These are phyloP conservation scores for Yamadazyma ubonensis DNA, from an alignment of 805 yeast genomes.

Conservation along the genomic window DNA sequence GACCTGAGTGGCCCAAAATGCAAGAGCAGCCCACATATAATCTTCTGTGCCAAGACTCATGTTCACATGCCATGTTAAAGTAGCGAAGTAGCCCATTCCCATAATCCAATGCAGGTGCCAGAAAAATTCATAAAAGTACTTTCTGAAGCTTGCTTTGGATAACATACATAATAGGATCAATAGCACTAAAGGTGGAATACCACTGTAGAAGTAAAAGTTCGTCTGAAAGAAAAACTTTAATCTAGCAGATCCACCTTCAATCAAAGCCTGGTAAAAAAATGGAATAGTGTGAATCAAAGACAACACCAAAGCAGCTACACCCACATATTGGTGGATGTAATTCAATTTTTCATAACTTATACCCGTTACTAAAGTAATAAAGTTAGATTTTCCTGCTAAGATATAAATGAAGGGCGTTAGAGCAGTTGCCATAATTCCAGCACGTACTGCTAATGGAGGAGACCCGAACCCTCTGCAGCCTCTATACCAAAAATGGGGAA, in stretches of 20 bases:
- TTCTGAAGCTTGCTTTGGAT: slow-evolving; percentile 42
- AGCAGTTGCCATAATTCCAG: slow-evolving; percentile 52
- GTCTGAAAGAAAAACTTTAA: slow-evolving; percentile 18
- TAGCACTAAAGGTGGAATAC: slow-evolving; percentile 50
- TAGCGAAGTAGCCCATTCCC: slow-evolving; percentile 48
- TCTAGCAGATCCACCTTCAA: slow-evolving; percentile 48
- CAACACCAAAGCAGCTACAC: slow-evolving; percentile 42
- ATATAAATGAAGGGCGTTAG: slow-evolving; percentile 50
- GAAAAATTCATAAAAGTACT: slow-evolving; percentile 45
- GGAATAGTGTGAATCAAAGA: slow-evolving; percentile 52
- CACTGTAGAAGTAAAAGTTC: slow-evolving; percentile 31
- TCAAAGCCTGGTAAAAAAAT: slow-evolving; percentile 41
- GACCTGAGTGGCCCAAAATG: slow-evolving; percentile 50
- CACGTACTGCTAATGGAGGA: slow-evolving; percentile 55
- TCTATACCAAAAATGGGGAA: slow-evolving; percentile 52
- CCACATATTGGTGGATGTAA: slow-evolving; percentile 49
- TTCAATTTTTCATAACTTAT: slow-evolving; percentile 56
- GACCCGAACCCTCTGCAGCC: slow-evolving; percentile 56
- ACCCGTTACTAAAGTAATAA: slow-evolving; percentile 50
- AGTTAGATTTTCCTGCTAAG: slow-evolving; percentile 52
- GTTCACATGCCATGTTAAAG: slow-evolving; percentile 46
- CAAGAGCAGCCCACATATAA: slow-evolving; percentile 51
- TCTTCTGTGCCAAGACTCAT: slow-evolving; percentile 33
- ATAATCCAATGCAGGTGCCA: slow-evolving; percentile 53
- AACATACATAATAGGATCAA: slow-evolving; percentile 43